These are phyloP conservation scores for Pythium dissimile DNA, from an alignment of 352 stramenopile genomes.

Conservation along the genomic window DNA sequence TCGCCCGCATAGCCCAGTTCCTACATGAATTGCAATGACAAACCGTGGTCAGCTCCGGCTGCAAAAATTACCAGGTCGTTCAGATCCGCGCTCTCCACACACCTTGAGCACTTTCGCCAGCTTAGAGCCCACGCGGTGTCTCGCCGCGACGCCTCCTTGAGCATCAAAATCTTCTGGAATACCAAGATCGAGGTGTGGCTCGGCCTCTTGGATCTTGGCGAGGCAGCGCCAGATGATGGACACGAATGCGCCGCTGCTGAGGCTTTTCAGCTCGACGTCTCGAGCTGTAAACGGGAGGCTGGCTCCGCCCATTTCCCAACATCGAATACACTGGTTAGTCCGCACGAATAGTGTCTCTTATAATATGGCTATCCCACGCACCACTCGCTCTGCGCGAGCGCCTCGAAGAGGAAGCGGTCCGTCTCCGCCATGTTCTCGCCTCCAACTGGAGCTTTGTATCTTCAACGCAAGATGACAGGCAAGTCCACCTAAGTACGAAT, in stretches of 20 bases:
- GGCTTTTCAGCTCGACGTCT: constrained; percentile 17
- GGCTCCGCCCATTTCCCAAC: no score
- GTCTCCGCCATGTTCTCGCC: constrained; percentile 16
- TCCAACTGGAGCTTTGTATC: background rate
- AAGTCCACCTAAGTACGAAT: constrained; percentile 13
- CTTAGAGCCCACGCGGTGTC: constrained; percentile 72
- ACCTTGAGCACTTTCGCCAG: constrained; percentile 78
- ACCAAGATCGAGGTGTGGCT: constrained; percentile 25
- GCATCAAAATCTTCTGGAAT: constrained; percentile 20
- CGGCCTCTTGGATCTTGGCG: constrained; percentile 26
- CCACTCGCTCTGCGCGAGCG: constrained; percentile 24
- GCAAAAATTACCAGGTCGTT: background rate
- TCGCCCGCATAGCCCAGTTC: constrained; percentile 79
- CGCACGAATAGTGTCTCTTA: no score
- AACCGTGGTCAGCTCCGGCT: no score
- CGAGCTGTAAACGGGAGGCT: constrained; percentile 2
- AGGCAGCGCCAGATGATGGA: constrained; percentile 46
- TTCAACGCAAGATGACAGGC: constrained; percentile 1
- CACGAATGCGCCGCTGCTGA: constrained; percentile 47
- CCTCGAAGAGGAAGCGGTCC: constrained; percentile 24
- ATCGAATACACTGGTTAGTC: no score
- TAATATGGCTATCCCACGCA: no score
- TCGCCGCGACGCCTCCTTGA: constrained; percentile 57
- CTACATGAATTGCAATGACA: constrained; percentile 32
- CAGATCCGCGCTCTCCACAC: background rate